These are phyloP conservation scores for Avena insularis DNA, from an alignment of 176 grass and related monocot genomes.

Conservation along the genomic window DNA sequence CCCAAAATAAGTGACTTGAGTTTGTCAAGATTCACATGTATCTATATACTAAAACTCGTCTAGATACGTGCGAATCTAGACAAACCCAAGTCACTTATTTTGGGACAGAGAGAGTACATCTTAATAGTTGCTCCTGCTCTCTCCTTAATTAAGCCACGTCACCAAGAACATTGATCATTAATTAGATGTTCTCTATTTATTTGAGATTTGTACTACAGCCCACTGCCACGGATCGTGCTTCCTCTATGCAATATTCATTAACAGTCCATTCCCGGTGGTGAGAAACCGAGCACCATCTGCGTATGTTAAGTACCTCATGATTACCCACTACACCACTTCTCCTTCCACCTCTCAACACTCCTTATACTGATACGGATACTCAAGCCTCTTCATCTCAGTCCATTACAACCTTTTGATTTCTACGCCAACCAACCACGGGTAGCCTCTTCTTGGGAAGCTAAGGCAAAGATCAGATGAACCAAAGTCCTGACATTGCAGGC, in stretches of 20 bases:
- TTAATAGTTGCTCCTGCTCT: background rate
- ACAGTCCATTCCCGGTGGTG: background rate
- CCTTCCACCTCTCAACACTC: background rate
- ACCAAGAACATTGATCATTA: background rate
- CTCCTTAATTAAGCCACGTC: background rate
- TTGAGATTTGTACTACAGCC: background rate
- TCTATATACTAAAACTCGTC: no score
- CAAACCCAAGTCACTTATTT: no score
- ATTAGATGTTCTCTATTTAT: background rate
- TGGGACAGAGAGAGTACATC: background rate
- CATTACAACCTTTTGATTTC: background rate
- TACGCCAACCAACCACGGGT: background rate
- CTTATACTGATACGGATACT: background rate
- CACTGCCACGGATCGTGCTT: background rate
- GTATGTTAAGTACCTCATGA: background rate
- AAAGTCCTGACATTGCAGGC: no score
- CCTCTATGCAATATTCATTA: background rate
- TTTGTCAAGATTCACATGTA: no score
- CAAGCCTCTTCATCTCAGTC: background rate
- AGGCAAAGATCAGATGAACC: background rate
- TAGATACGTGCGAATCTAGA: no score
- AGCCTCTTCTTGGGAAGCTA: background rate
- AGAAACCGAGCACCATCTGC: background rate
- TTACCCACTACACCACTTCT: background rate
- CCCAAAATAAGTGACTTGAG: no score